Conservation (phyloP, 495 filamentous ascomycete genomes). For the Venustampulla echinocandica region DNA sequence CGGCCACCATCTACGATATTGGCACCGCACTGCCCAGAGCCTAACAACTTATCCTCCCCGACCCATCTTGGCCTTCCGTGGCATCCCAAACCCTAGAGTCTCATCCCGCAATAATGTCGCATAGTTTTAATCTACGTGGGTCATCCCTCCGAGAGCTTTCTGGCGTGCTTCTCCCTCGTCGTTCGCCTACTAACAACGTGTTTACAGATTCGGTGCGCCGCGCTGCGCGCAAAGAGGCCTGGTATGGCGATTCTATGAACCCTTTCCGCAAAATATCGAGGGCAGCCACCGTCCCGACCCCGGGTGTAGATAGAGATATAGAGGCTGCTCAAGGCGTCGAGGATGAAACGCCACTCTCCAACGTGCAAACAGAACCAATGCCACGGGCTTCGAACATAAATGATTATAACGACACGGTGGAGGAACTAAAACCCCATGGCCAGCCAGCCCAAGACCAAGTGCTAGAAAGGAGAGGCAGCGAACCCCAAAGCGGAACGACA, state of each 20-base stretch:
- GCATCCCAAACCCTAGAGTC: too few species aligned
- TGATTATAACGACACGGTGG: background rate
- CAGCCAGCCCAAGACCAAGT: background rate
- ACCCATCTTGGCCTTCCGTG: too few species aligned
- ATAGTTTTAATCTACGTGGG: too few species aligned
- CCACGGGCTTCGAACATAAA: background rate
- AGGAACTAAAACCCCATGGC: background rate
- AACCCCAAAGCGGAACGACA: background rate
- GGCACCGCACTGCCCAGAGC: too few species aligned
- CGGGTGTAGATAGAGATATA: constrained; percentile 11
- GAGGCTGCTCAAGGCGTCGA: constrained; percentile 6
- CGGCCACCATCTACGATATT: too few species aligned
- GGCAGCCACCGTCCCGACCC: constrained; percentile 4
- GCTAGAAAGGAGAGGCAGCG: background rate
- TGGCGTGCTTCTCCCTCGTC: too few species aligned
- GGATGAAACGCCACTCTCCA: background rate
- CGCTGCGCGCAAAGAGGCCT: constrained; percentile 24
- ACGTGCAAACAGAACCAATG: background rate
- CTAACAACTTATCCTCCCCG: too few species aligned
- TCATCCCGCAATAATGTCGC: too few species aligned
- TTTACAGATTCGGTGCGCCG: too few species aligned
- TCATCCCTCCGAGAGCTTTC: too few species aligned
- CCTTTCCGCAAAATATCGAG: constrained; percentile 18
- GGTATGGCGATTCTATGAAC: constrained; percentile 21
- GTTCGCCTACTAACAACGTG: too few species aligned